Percentiles rank a stretch among this genome's conserved stretches.
Conservation (phyloP, 164 flowering plant species). For the Aristolochia californica region DNA sequence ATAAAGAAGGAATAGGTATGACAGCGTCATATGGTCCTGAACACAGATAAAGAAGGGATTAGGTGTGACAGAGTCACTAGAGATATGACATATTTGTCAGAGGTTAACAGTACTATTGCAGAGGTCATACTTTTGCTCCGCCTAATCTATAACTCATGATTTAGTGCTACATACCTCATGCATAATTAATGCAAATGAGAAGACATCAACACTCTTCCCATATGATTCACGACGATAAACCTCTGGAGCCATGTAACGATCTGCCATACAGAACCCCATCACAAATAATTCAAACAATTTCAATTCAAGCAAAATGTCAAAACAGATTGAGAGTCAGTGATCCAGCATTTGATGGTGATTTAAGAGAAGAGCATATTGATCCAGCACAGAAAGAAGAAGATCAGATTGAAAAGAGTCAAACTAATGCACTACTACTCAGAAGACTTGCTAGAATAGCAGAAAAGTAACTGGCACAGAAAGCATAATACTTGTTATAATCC, state of each 20-base stretch:
- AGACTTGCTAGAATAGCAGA: too few species aligned
- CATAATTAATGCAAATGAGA: slow-evolving; percentile 51
- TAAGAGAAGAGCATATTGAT: too few species aligned
- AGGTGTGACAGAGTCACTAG: neutral
- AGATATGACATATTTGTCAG: neutral
- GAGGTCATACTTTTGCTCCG: neutral
- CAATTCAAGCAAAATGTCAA: neutral
- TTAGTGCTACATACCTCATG: slow-evolving; percentile 27
- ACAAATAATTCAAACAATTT: neutral
- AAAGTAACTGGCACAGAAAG: too few species aligned
- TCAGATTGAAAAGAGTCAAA: too few species aligned
- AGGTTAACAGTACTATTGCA: neutral
- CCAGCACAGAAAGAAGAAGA: too few species aligned
- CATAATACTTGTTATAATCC: too few species aligned
- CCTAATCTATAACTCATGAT: neutral
- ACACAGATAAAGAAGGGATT: too few species aligned
- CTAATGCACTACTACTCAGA: too few species aligned
- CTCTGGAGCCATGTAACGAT: slow-evolving; percentile 66
- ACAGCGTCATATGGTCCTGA: too few species aligned
- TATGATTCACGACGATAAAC: slow-evolving; percentile 58
- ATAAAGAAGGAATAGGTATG: too few species aligned
- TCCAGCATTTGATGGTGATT: too few species aligned
- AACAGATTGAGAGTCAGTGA: neutral
- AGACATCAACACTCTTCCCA: slow-evolving; percentile 59
- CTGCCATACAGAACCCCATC: too few species aligned